Percentiles rank a stretch among this genome's conserved stretches.
Conservation (phyloP, 2,329 filamentous ascomycete species). For the Triangularia verruculosa region DNA sequence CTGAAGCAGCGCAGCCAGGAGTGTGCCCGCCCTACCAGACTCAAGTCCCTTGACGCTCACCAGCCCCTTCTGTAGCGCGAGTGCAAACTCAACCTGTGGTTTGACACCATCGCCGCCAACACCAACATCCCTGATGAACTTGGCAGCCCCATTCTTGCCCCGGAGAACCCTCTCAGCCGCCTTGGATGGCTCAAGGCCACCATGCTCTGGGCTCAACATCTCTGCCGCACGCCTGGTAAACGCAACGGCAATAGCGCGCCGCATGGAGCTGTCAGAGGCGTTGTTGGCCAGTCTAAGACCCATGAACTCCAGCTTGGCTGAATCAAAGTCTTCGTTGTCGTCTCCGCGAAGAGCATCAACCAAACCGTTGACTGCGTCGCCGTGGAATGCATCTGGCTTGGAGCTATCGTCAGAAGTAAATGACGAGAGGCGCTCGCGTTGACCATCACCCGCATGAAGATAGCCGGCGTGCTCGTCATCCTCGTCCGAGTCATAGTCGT, state of each 20-base stretch:
- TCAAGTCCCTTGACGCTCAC: conserved; percentile 60
- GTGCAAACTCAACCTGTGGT: conserved; percentile 82
- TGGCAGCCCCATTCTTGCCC: conserved; percentile 49
- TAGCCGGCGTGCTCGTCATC: conserved; percentile 53
- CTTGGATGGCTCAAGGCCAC: conserved; percentile 56
- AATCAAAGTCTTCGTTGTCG: conserved; percentile 74
- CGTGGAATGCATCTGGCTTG: conserved; percentile 64
- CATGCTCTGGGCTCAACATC: conserved; percentile 53
- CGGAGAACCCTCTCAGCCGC: conserved; percentile 63
- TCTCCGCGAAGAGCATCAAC: conserved; percentile 77
- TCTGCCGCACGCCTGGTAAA: conserved; percentile 80
- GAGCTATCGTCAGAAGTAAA: conserved; percentile 68
- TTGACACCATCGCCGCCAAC: conserved; percentile 62
- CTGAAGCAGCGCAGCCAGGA: conserved; percentile 77
- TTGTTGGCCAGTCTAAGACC: conserved; percentile 88
- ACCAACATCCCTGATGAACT: conserved; percentile 58
- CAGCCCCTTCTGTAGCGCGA: conserved; percentile 79
- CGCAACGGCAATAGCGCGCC: conserved; percentile 78
- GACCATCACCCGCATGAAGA: conserved; percentile 28
- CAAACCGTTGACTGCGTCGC: conserved; percentile 83
- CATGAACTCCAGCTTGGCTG: conserved; percentile 83
- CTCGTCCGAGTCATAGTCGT: conserved; percentile 64
- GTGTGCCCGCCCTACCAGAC: conserved; percentile 48
- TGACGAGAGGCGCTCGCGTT: conserved; percentile 51
- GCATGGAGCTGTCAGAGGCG: conserved; percentile 84